Evolutionary conservation across 2,329 filamentous ascomycete genomes (phyloP), one percentile per base, ranked within the genome.

Genomic region (Scleromitrula shiraiana): DNA sequence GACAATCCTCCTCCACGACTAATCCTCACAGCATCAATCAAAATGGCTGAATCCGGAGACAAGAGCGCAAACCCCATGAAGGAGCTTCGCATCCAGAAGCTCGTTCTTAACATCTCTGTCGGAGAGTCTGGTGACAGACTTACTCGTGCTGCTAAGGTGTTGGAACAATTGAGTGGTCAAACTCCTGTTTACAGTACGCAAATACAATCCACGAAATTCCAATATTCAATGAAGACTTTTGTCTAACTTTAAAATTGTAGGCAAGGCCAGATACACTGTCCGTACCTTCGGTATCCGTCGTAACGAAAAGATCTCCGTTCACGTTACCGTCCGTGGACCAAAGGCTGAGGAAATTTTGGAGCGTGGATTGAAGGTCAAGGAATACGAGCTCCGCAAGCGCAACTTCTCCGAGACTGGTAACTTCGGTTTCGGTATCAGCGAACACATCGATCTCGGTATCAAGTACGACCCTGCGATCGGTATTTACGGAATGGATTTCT

Each of bases 401-500:
- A 98, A 98, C 88, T 98, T 98, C 86, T 91, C 85, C 70, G 88
- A 95, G 83, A 97, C 91, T 62, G 93, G 93, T 72, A 95, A 96
- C 86, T 98, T 98, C 72, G 93, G 93, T 65, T 98, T 98, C 82
- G 93, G 93, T 80, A 98, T 98, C 80, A 89, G 81, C 78, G 93
- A 98, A 80, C 93, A 98, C 86, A 98, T 98, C 76, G 93, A 98
- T 82, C 82, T 98, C 67, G 93, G 93, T 69, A 98, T 98, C 88
- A 98, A 98, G 85, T 96, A 96, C 80, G 90, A 96, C 78, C 90
- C 90, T 59, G 85, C 81, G 59, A 96, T 96, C 65, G 90, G 90
- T 83, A 96, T 96, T 73, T 96, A 95, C 81, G 90, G 93, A 72
- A 98, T 98, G 93, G 93, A 98, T 78, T 98, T 98, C 78, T 98